phyloP scores from a whole-genome alignment of 2,329 filamentous ascomycete species.

The Penicillium thymicola region DNA sequence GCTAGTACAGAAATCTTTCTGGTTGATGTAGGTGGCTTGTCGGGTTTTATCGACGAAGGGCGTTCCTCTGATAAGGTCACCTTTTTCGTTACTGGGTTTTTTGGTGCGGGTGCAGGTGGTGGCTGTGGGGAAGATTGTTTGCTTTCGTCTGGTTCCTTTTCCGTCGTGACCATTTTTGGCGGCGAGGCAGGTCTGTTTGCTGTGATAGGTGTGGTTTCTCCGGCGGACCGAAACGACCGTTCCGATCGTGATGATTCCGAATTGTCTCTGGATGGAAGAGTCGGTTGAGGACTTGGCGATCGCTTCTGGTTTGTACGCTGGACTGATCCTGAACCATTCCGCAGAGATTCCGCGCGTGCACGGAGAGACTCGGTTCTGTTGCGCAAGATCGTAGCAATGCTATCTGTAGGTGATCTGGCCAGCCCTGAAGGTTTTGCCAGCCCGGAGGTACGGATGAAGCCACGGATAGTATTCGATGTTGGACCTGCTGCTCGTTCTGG shows the following conservation, averaged over 20 bases:
- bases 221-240: slow-evolving; percentile 17
- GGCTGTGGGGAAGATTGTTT: background rate
- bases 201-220: background rate
- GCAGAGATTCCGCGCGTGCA: slow-evolving; percentile 22
- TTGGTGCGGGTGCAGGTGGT: background rate
- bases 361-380: slow-evolving; percentile 24
- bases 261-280: slow-evolving; percentile 18
- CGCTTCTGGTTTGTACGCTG: slow-evolving; percentile 14
- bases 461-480: slow-evolving; percentile 30
- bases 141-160: background rate
- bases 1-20: slow-evolving; percentile 1
- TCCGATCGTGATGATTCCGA: slow-evolving; percentile 23
- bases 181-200: slow-evolving; percentile 3
- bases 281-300: slow-evolving; percentile 12
- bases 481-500: slow-evolving; percentile 9
- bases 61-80: background rate
- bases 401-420: slow-evolving; percentile 28
- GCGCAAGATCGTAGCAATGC: slow-evolving; percentile 19
- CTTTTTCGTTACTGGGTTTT: background rate
- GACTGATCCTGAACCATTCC: slow-evolving; percentile 15
- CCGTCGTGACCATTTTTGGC: background rate
- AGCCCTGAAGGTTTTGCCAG: slow-evolving; percentile 28
- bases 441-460: slow-evolving; percentile 38
- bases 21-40: background rate
- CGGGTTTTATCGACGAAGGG: background rate